phyloP scores from a whole-genome alignment of 495 filamentous ascomycete species.

The Immersiella caudata region DNA sequence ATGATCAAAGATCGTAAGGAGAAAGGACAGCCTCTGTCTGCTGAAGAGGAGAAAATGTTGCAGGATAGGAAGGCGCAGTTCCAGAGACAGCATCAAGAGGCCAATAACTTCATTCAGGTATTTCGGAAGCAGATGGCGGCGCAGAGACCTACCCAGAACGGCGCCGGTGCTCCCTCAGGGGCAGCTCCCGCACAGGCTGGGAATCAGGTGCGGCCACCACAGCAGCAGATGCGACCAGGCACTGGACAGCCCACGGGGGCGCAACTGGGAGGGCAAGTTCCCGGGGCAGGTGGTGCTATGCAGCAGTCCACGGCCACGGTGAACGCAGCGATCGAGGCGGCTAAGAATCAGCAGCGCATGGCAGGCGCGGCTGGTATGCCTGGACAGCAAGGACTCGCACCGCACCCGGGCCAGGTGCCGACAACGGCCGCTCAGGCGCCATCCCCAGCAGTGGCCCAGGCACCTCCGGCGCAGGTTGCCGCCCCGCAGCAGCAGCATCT shows the following conservation, averaged over 20 bases:
- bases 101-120: constrained; percentile 36
- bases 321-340: constrained; percentile 56
- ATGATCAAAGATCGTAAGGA: constrained; percentile 39
- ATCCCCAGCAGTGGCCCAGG: constrained; percentile 26
- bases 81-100: constrained; percentile 39
- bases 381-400: constrained; percentile 17
- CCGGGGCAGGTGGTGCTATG: constrained; percentile 20
- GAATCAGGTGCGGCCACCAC: constrained; percentile 26
- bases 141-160: constrained; percentile 30
- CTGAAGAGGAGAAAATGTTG: constrained; percentile 40
- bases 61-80: constrained; percentile 35
- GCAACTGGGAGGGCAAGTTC: constrained; percentile 15
- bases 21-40: constrained; percentile 29
- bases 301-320: constrained; percentile 43
- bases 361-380: constrained; percentile 30
- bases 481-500: constrained; percentile 39
- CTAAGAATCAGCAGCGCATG: constrained; percentile 53
- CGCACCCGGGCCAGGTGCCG: constrained; percentile 31
- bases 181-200: constrained; percentile 7
- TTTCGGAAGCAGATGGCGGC: constrained; percentile 38
- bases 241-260: constrained; percentile 13
- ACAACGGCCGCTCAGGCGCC: constrained; percentile 31
- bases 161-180: constrained; percentile 16
- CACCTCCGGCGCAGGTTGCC: constrained; percentile 14
- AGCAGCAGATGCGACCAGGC: constrained; percentile 7